Evolutionary conservation across 2,329 filamentous ascomycete species (phyloP).

Genomic region (Diaporthe citrichinensis): DNA sequence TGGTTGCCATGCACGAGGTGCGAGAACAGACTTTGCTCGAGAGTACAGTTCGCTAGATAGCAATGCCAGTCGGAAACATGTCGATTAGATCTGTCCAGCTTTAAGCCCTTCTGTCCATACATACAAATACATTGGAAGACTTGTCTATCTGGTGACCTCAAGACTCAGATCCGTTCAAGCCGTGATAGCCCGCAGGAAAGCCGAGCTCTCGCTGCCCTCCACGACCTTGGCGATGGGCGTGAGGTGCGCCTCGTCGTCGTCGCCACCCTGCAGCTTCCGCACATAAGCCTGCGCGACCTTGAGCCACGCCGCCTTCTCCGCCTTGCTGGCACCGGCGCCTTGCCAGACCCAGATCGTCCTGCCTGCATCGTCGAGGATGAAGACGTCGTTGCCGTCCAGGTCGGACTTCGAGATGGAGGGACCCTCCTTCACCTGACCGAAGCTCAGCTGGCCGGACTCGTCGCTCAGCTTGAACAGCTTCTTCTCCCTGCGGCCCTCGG

Average conservation of each 20-base stretch:
- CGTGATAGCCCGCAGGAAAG: conserved; percentile 64
- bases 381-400: conserved; percentile 72
- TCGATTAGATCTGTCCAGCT: neutral
- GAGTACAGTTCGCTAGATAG: conserved; percentile 2
- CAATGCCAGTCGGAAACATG: neutral
- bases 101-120: neutral
- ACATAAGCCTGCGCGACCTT: conserved; percentile 71
- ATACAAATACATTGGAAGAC: neutral
- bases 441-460: conserved; percentile 68
- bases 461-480: conserved; percentile 76
- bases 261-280: conserved; percentile 54
- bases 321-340: conserved; percentile 68
- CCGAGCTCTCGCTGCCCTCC: conserved; percentile 68
- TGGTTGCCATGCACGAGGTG: conserved; percentile 63
- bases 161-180: conserved; percentile 37
- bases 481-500: conserved; percentile 47
- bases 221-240: conserved; percentile 70
- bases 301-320: conserved; percentile 73
- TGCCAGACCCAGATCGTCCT: conserved; percentile 77
- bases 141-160: neutral
- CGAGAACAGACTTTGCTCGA: conserved; percentile 56
- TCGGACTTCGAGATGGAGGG: conserved; percentile 60
- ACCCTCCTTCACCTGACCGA: conserved; percentile 71
- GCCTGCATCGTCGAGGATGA: conserved; percentile 72
- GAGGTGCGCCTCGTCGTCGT: conserved; percentile 55